Evolutionary conservation across 2,329 filamentous ascomycete genomes (phyloP), one percentile per base, ranked within the genome.

Genomic region (Tolypocladium inflatum): DNA sequence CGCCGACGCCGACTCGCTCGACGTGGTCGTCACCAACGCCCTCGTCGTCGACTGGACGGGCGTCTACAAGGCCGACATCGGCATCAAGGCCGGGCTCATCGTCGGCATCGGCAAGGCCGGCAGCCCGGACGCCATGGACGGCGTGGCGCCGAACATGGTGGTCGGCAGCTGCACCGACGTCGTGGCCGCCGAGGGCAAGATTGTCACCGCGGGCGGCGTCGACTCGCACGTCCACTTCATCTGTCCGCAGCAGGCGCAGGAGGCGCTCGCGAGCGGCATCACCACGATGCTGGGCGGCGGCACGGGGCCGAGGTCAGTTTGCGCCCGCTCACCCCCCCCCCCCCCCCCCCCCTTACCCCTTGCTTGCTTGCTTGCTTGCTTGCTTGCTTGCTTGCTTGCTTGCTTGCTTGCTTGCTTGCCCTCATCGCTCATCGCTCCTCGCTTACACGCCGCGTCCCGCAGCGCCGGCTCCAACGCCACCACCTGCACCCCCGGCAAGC

Each of bases 41-140:
- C 76, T 97, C 62, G 87, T 97, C 42, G 81, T 97, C 23, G 93
- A 97, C 75, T 95, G 88, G 82, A 88, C 83, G 1, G 93, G 93
- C 54, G 96, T 97, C 68, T 95, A 90, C 79, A 97, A 97, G 76
- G 93, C 92, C 7, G 93, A 97, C 71, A 96, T 97, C 69, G 93
- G 93, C 35, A 86, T 97, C 71, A 96, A 95, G 72, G 74, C 91
- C 64, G 92, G 93, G 2, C 70, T 88, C 43, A 97, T 97, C 66
- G 86, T 87, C 35, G 93, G 85, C 0, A 93, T 97, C 64, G 93
- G 93, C 60, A 97, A 97, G 74, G 91, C 93, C 19, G 93, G 93
- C 23, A 97, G 97, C 67, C 93, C 93, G n/a, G 93, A 97, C 73
- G 85, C 96, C 53, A 97, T 97, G 93, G 88, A 94, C 38, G 90